Conservation (phyloP, 768 basidiomycete species). For the Filobasidium floriforme region DNA sequence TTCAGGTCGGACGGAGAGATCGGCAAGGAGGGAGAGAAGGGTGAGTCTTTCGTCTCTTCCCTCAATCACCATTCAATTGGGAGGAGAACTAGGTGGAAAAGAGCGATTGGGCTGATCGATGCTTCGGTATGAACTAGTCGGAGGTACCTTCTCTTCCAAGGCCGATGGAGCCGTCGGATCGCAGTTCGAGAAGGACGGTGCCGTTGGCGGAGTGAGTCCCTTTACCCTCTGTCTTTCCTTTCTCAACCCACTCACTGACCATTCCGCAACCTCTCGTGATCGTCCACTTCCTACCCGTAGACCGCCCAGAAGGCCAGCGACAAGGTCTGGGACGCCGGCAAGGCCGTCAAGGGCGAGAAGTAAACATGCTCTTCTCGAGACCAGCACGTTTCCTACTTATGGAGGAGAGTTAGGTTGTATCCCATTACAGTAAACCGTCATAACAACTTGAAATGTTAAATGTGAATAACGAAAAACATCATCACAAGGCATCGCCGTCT, state of each 20-base stretch:
- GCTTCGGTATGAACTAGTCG: background rate
- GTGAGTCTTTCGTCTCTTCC: slow-evolving; percentile 5
- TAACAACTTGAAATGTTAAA: too few relatives aligned
- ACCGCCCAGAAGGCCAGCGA: slow-evolving; percentile 17
- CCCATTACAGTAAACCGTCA: too few relatives aligned
- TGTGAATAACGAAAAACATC: too few relatives aligned
- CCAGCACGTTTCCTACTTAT: background rate
- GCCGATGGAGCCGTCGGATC: slow-evolving; percentile 17
- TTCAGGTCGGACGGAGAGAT: slow-evolving; percentile 17
- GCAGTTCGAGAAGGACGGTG: slow-evolving; percentile 20
- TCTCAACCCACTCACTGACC: background rate
- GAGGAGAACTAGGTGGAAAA: background rate
- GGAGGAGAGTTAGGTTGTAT: too few relatives aligned
- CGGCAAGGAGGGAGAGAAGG: slow-evolving; percentile 16
- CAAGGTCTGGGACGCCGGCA: slow-evolving; percentile 19
- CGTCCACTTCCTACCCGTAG: background rate
- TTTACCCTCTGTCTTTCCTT: background rate
- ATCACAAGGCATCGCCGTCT: too few relatives aligned
- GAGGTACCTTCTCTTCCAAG: slow-evolving; percentile 19
- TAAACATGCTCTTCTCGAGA: slow-evolving; percentile 1
- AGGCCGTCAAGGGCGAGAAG: slow-evolving; percentile 21
- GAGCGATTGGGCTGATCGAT: background rate
- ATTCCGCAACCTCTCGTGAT: background rate
- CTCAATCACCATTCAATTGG: background rate
- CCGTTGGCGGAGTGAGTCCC: slow-evolving; percentile 2